Conservation (phyloP, 106 monocot species). For the Posidonia australis region DNA sequence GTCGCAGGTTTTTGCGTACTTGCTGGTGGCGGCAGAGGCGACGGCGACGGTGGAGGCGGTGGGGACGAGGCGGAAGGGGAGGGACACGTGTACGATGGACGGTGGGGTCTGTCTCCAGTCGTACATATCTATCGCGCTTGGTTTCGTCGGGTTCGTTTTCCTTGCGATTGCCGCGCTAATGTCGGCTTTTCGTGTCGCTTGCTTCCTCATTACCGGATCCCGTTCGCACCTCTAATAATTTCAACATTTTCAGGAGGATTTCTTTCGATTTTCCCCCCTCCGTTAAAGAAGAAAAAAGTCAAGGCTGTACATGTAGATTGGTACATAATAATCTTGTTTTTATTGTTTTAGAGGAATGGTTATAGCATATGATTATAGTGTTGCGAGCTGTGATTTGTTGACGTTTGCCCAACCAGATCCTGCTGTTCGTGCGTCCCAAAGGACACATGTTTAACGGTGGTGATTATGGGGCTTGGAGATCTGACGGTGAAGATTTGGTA, state of each 20-base stretch:
- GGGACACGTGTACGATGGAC: constrained; percentile 16
- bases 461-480: no score
- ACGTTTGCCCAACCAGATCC: no score
- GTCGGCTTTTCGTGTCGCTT: constrained; percentile 61
- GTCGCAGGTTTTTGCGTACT: constrained; percentile 55
- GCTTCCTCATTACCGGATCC: constrained; percentile 51
- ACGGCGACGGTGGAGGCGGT: constrained; percentile 42
- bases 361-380: no score
- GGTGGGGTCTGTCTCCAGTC: constrained; percentile 58
- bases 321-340: no score
- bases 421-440: no score
- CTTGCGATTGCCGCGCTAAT: constrained; percentile 46
- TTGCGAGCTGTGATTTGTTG: no score
- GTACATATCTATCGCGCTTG: constrained; percentile 55
- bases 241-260: not conserved
- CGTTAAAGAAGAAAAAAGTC: no score
- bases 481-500: no score
- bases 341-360: no score
- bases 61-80: constrained; percentile 11
- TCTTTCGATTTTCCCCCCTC: no score
- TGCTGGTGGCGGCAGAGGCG: constrained; percentile 58
- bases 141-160: constrained; percentile 58
- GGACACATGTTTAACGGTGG: no score
- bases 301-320: no score
- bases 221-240: constrained; percentile 38